phyloP scores from a whole-genome alignment of 495 filamentous ascomycete species.

The Cercophora samala region DNA sequence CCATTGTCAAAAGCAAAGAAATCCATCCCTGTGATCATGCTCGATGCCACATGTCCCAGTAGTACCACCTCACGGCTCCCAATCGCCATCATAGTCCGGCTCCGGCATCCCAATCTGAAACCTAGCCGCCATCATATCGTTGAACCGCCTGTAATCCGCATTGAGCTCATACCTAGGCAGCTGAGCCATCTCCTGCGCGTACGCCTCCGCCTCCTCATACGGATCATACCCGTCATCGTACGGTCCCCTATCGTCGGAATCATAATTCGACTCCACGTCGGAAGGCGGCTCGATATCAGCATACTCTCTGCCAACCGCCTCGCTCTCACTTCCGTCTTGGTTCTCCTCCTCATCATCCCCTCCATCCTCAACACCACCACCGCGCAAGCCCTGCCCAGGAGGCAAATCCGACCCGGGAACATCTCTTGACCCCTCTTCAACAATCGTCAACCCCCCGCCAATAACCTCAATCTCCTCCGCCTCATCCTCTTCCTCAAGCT shows the following conservation, averaged over 20 bases:
- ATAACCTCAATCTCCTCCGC: neutral
- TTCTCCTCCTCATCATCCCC: neutral
- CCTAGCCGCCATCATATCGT: neutral
- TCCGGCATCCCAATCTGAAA: neutral
- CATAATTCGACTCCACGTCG: neutral
- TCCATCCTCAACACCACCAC: neutral
- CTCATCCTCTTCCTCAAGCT: slow-evolving; percentile 2
- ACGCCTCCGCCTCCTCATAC: neutral
- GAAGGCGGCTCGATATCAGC: neutral
- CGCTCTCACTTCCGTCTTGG: neutral
- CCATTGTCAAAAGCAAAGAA: no score
- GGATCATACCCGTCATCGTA: neutral
- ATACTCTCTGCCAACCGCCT: neutral
- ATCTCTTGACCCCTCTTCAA: neutral
- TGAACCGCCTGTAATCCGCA: neutral
- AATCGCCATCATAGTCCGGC: neutral
- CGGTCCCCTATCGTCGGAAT: neutral
- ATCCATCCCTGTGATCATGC: no score
- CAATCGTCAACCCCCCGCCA: neutral
- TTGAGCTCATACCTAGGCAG: neutral
- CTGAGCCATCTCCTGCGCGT: neutral
- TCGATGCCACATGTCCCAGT: no score
- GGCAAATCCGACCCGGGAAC: neutral
- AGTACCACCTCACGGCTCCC: no score
- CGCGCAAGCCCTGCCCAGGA: neutral